Base-by-base conservation (phyloP, 257 asterid species). In the Nicotiana tabacum region DNA sequence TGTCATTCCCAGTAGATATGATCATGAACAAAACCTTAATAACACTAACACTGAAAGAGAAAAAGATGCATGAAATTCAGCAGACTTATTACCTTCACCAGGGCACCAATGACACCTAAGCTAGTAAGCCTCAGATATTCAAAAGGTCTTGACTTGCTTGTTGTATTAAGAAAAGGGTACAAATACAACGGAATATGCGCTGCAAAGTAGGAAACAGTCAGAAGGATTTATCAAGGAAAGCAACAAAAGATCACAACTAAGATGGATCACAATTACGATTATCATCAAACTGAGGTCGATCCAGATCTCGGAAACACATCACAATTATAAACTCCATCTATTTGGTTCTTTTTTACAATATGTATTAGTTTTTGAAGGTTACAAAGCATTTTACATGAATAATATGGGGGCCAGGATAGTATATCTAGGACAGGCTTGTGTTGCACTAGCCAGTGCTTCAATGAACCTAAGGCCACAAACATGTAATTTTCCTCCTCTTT, bases 31-130 rank as follows among this genome's bases (percentile, higher is more conserved):
- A 81, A 81, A 24, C 18, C 2, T 46, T 81, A 15, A 24, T 3
- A 8, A 35, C 39, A 80, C 51, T 62, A 80, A 64, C n/a, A 39
- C 43, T 62, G 32, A 17, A 77, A 51, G 57, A 35, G 32, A 61
- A 69, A 56, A 37, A 37, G 72, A 30, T 0, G 27, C 39, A 74
- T 6, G 33, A 77, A 57, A 51, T 66, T 6, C 39, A 15, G 72
- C 11, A 64, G 65, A 58, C 12, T 11, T 27, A 37, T 78, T 85
- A 89, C 92, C 92, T 87, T 87, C 85, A 87, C 84, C 46, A 89
- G 86, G 77, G 90, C 87, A 78, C 89, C 87, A 53, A 89, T 83
- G 86, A 87, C 87, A 66, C 89, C 89, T 78, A 87, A 62, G 81
- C 87, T 81, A 53, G 89, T 62, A 74, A 84, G 88, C 83, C 86